Conservation (phyloP, 148 eudicot species). For the Rhododendron henanense region DNA sequence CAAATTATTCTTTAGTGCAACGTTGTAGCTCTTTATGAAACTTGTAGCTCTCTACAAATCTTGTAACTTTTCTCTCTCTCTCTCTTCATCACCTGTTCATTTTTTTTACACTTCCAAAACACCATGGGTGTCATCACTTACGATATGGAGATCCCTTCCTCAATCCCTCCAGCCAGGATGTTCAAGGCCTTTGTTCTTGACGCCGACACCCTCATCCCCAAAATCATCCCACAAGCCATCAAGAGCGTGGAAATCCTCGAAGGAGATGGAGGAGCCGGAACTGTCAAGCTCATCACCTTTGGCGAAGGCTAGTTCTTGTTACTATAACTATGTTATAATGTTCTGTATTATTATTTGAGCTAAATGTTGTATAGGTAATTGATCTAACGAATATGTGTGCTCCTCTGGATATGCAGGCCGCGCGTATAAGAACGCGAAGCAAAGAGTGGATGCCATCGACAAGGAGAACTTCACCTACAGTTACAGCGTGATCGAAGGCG, state of each 20-base stretch:
- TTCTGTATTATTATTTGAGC: background rate
- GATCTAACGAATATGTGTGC: background rate
- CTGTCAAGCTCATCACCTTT: constrained; percentile 9
- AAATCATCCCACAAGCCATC: constrained; percentile 6
- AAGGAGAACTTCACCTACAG: constrained; percentile 8
- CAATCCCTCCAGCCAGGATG: background rate
- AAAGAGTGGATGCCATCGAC: constrained; percentile 12
- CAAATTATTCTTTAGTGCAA: background rate
- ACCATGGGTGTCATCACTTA: too few species aligned
- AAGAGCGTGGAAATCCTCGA: constrained; percentile 6
- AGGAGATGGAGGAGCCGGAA: constrained; percentile 11
- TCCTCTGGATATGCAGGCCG: background rate
- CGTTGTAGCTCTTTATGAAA: too few species aligned
- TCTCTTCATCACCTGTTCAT: too few species aligned
- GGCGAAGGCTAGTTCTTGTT: background rate
- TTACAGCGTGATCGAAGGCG: constrained; percentile 11
- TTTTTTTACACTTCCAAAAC: too few species aligned
- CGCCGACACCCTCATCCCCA: background rate
- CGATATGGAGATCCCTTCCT: too few species aligned
- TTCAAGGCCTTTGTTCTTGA: constrained; percentile 4
- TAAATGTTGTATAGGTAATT: background rate
- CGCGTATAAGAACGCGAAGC: background rate
- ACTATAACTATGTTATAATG: background rate
- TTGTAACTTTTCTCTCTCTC: too few species aligned
- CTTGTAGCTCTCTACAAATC: too few species aligned